phyloP scores from a whole-genome alignment of 1,284 basidiomycete species.

The Tranzscheliella williamsii region DNA sequence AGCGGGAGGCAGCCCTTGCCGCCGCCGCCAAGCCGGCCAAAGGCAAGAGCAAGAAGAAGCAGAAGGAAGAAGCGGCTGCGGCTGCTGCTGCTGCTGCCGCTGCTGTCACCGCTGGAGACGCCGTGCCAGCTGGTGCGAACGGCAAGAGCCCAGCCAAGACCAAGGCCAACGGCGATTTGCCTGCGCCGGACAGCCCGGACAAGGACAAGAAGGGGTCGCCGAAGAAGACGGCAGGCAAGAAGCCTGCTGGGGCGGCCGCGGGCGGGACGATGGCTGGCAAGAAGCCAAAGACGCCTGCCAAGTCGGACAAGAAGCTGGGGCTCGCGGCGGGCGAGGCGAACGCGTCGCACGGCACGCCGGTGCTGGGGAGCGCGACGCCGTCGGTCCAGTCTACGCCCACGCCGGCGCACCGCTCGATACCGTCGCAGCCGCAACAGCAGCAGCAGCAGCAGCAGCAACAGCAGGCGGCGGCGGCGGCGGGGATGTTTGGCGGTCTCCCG shows the following conservation, averaged over 20 bases:
- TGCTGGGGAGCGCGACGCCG: slow-evolving; percentile 27
- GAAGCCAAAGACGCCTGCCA: slow-evolving; percentile 29
- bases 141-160: slow-evolving; percentile 18
- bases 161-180: slow-evolving; percentile 13
- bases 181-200: slow-evolving; percentile 19
- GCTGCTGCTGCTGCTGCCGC: slow-evolving; percentile 3
- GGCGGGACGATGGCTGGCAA: slow-evolving; percentile 6
- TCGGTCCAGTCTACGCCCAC: slow-evolving; percentile 38
- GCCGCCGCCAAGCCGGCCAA: slow-evolving; percentile 10
- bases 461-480: not conserved
- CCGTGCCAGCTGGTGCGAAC: slow-evolving; percentile 10
- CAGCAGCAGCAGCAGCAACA: slow-evolving; percentile 4
- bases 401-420: slow-evolving; percentile 25
- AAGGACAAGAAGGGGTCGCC: slow-evolving; percentile 33
- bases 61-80: slow-evolving; percentile 33
- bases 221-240: slow-evolving; percentile 36
- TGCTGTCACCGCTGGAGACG: slow-evolving; percentile 20
- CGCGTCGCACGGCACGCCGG: slow-evolving; percentile 16
- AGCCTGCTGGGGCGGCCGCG: slow-evolving; percentile 5
- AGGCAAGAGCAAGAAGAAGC: slow-evolving; percentile 46
- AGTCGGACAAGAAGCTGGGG: slow-evolving; percentile 31
- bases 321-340: not conserved
- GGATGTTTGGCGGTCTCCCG: not conserved
- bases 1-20: slow-evolving; percentile 20
- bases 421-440: slow-evolving; percentile 19